A percentile compares a stretch with the other conserved stretches of the same genome.
These are phyloP conservation scores for Talaromyces wortmannii DNA, from an alignment of 495 filamentous ascomycete genomes.

Conservation along the genomic window DNA sequence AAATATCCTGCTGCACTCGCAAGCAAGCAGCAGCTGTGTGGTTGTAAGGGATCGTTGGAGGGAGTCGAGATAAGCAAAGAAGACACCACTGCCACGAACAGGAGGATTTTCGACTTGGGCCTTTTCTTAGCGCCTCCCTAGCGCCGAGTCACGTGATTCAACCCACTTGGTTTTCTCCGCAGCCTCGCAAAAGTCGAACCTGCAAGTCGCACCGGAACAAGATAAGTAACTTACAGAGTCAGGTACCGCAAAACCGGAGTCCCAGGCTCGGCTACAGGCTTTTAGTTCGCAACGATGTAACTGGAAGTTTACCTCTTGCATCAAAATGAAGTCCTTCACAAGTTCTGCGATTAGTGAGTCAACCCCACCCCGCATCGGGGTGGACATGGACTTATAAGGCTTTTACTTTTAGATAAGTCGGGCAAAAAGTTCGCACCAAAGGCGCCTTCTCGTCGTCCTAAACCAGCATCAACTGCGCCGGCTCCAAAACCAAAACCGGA, in stretches of 20 bases:
- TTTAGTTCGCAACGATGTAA: background rate
- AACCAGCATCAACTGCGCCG: slow-evolving; percentile 25
- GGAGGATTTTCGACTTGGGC: slow-evolving; percentile 35
- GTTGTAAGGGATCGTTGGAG: slow-evolving; percentile 15
- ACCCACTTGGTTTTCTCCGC: slow-evolving; percentile 16
- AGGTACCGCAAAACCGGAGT: background rate
- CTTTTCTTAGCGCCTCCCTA: slow-evolving; percentile 19
- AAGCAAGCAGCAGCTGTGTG: background rate
- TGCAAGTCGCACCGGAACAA: background rate
- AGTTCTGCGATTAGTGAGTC: slow-evolving; percentile 52
- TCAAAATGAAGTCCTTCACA: slow-evolving; percentile 45
- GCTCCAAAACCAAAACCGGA: slow-evolving; percentile 36
- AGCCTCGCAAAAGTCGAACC: background rate
- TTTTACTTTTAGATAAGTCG: slow-evolving; percentile 37
- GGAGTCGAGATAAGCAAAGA: slow-evolving; percentile 21
- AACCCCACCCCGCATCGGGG: background rate
- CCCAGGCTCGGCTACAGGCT: background rate
- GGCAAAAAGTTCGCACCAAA: slow-evolving; percentile 50
- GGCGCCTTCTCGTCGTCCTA: slow-evolving; percentile 39
- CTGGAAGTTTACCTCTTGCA: background rate
- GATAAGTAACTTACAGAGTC: background rate
- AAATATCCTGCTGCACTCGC: background rate
- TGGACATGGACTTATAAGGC: slow-evolving; percentile 2
- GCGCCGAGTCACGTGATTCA: slow-evolving; percentile 20
- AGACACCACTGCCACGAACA: slow-evolving; percentile 21